phyloP scores from a whole-genome alignment of 164 flowering plant species.

The Vitis rupestris region DNA sequence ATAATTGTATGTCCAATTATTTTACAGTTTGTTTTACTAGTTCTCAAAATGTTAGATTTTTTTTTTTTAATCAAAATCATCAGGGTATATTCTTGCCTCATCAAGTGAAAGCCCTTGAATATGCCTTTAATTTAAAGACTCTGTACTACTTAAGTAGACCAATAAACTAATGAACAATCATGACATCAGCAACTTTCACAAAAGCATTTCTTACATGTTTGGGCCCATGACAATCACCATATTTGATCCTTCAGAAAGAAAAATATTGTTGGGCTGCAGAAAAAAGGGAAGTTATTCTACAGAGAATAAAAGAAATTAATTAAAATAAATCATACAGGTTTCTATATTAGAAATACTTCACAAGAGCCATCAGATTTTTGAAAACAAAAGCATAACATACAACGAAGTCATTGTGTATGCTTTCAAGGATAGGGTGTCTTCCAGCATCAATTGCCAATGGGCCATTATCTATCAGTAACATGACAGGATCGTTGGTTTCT shows the following conservation, averaged over 20 bases:
- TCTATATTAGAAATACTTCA: neutral
- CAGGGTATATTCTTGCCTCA: too few relatives aligned
- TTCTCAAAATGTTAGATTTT: too few relatives aligned
- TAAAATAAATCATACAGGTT: neutral
- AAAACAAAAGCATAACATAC: conserved; percentile 40
- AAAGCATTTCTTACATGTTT: conserved; percentile 69
- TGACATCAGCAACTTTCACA: neutral
- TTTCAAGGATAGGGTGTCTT: conserved; percentile 92
- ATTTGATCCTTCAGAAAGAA: conserved; percentile 95
- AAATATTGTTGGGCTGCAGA: conserved; percentile 86
- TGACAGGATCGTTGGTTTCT: conserved; percentile 12
- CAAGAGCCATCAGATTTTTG: neutral
- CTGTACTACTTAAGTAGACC: too few relatives aligned
- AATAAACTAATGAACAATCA: too few relatives aligned
- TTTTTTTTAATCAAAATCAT: too few relatives aligned
- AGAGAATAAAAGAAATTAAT: neutral
- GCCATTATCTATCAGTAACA: conserved; percentile 59
- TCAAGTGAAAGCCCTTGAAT: too few relatives aligned
- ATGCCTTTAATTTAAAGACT: too few relatives aligned
- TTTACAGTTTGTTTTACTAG: too few relatives aligned
- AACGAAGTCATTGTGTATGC: conserved; percentile 76
- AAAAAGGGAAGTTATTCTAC: conserved; percentile 8
- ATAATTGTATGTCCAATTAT: too few relatives aligned
- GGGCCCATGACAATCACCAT: conserved; percentile 93
- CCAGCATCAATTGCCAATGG: conserved; percentile 97